Evolutionary conservation across 148 eudicot genomes (phyloP), one percentile per base, ranked within the genome.

Genomic region (Heliamphora exappendiculata): DNA sequence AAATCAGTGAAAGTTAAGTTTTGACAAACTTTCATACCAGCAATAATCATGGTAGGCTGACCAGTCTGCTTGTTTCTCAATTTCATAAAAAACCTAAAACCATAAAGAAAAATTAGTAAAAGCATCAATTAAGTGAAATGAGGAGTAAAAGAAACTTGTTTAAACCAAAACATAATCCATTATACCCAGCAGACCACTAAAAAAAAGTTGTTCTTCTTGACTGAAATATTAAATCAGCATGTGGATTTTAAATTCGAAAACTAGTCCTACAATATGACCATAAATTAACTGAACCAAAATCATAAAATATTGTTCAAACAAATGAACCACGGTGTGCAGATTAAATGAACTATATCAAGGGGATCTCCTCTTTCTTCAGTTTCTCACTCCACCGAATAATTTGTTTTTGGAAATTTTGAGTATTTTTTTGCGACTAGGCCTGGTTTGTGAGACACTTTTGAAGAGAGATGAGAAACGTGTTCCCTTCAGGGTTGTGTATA

Each of bases 1-100:
- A 55, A 65, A 16, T 24, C 13, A 70, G 39, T 42, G 19, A 50
- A 66, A 71, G 22, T 26, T 14, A 70, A 63, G 65, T 72, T 64
- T 71, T 49, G 55, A 68, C 50, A 50, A 36, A 75, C 22, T 67
- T 76, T 45, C 85, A 62, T 87, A 95, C 98, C 89, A 72, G 84
- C 98, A 92, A 74, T 92, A 88, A 22, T 85, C 82, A 73, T 82
- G 80, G 79, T 82, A 91, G 50, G 79, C 70, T 31, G 91, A 91
- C 98, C 98, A 95, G 74, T 95, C 88, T 60, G 88, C 87, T 76
- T 78, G 82, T 79, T 84, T 92, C 86, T 95, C 98, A 67, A 92
- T 79, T 68, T 89, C 85, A 67, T 84, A 82, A 76, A 84, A 95
- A 31, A 65, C 88, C 98, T 94, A 79, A 51, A 41, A 66, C 53